phyloP scores from a whole-genome alignment of 2,329 filamentous ascomycete genomes.

The Passalora sequoiae region DNA sequence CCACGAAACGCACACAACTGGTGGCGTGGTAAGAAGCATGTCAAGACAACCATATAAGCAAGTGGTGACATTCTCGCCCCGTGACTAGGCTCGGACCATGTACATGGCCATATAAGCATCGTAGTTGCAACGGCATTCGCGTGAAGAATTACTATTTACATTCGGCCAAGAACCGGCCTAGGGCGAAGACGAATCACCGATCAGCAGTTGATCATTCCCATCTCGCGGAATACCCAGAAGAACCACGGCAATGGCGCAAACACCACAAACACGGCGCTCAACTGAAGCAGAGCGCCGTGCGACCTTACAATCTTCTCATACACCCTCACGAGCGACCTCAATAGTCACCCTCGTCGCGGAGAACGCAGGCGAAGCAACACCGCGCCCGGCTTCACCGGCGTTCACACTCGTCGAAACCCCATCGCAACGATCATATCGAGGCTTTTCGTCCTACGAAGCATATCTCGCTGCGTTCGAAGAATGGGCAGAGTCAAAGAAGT shows the following conservation, averaged over 20 bases:
- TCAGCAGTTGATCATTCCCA: too few species aligned
- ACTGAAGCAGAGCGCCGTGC: neutral
- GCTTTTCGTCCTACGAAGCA: slow-evolving; percentile 27
- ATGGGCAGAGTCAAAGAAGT: slow-evolving; percentile 31
- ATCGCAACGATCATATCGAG: slow-evolving; percentile 23
- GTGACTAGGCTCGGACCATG: too few species aligned
- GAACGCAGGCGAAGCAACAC: neutral
- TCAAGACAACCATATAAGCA: neutral
- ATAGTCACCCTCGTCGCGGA: neutral
- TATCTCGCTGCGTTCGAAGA: slow-evolving; percentile 28
- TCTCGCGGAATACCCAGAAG: too few species aligned
- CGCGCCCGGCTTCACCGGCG: neutral
- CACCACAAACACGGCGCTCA: neutral
- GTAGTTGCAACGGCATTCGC: too few species aligned
- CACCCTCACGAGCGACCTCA: neutral
- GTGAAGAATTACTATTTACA: too few species aligned
- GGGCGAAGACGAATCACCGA: too few species aligned
- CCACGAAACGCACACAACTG: neutral
- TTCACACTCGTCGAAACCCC: slow-evolving; percentile 4
- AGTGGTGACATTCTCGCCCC: too few species aligned
- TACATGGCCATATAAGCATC: too few species aligned
- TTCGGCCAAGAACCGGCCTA: too few species aligned
- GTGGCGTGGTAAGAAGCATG: neutral
- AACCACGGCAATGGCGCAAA: too few species aligned
- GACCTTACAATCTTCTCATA: neutral